Conservation (phyloP, 169 alveolate genomes). For the Theileria sp. region DNA sequence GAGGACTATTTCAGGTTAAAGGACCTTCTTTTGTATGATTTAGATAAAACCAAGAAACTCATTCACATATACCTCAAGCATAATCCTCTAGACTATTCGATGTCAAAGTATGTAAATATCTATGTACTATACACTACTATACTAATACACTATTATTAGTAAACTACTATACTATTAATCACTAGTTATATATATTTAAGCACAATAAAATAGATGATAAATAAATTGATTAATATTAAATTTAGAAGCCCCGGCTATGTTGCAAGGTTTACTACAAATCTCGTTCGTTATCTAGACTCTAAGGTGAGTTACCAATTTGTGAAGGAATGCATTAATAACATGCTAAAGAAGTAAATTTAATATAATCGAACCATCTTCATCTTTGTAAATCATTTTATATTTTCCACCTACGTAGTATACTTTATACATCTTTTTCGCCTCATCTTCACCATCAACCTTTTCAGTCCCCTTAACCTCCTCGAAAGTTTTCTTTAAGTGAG, state of each 20-base stretch:
- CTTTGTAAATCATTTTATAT: background rate
- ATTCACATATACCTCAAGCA: constrained; percentile 19
- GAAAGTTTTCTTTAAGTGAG: background rate
- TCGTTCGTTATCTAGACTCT: background rate
- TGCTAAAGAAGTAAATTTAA: constrained; percentile 3
- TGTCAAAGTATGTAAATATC: constrained; percentile 8
- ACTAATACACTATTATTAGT: no score
- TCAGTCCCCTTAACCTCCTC: background rate
- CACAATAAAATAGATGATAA: background rate
- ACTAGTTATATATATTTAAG: background rate
- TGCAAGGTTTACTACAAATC: background rate
- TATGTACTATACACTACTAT: background rate
- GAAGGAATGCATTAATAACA: background rate
- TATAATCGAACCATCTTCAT: background rate
- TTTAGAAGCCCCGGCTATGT: constrained; percentile 1
- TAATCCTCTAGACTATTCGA: background rate
- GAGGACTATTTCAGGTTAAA: constrained; percentile 32
- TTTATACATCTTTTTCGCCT: background rate
- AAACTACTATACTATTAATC: no score
- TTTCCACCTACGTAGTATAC: constrained; percentile 1
- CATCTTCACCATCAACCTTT: background rate
- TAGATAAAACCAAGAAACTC: constrained; percentile 19
- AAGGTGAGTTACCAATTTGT: constrained; percentile 19
- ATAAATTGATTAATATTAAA: background rate
- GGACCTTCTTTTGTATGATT: constrained; percentile 24